These are phyloP conservation scores for Calonectria pseudoturangicola DNA, from an alignment of 2,329 filamentous ascomycete species.

Conservation along the genomic window DNA sequence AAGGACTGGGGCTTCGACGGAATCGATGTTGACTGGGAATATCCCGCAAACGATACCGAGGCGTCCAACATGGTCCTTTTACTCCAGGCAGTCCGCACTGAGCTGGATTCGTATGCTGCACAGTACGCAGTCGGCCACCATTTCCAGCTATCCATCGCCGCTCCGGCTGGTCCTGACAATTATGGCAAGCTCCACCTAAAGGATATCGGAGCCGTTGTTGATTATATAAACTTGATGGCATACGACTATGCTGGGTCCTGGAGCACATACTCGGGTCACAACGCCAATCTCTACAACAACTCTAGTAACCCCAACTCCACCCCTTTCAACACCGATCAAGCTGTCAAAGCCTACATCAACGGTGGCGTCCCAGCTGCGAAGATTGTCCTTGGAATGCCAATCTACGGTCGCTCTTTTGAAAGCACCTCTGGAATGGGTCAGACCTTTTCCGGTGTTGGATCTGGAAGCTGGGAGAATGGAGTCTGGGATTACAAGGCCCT, in stretches of 20 bases:
- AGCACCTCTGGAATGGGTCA: conserved; percentile 54
- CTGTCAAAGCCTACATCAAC: conserved; percentile 78
- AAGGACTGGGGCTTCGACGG: conserved; percentile 79
- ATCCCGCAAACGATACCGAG: conserved; percentile 59
- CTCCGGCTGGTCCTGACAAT: conserved; percentile 67
- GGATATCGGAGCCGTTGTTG: conserved; percentile 68
- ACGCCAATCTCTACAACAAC: conserved; percentile 80
- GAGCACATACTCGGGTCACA: conserved; percentile 77
- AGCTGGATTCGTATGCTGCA: conserved; percentile 67
- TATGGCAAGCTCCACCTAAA: conserved; percentile 68
- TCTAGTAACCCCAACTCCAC: conserved; percentile 73
- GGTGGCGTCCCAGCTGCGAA: conserved; percentile 78
- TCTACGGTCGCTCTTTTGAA: conserved; percentile 84
- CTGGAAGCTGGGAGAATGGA: conserved; percentile 82
- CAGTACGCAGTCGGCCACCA: conserved; percentile 63
- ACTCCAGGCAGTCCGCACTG: conserved; percentile 63
- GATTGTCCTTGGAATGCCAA: conserved; percentile 84
- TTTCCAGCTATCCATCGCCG: conserved; percentile 71
- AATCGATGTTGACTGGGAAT: conserved; percentile 65
- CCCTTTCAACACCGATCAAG: conserved; percentile 79
- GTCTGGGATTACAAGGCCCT: conserved; percentile 89
- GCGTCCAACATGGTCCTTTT: conserved; percentile 64
- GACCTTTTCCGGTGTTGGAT: conserved; percentile 74
- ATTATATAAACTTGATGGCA: conserved; percentile 79
- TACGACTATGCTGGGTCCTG: conserved; percentile 85